Percentiles rank a stretch among this genome's conserved stretches.
Evolutionary conservation across 441 rosid genomes (phyloP).

Genomic region (Syzygium malaccense): DNA sequence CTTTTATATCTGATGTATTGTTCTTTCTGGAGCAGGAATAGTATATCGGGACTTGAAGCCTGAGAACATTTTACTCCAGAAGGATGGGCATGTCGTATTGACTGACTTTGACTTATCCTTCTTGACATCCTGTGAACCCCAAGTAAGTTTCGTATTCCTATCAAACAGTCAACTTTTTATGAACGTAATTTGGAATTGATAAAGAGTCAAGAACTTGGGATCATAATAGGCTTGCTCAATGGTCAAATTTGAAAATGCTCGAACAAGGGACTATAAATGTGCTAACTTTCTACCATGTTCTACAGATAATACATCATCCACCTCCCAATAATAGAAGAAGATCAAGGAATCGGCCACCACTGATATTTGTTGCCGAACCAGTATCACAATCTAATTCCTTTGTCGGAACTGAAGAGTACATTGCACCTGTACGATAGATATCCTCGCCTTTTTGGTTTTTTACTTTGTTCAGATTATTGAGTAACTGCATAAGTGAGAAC

Average conservation of each 20-base stretch:
- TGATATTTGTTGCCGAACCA: constrained; percentile 89
- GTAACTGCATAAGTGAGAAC: background rate
- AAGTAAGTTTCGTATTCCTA: constrained; percentile 30
- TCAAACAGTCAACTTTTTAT: background rate
- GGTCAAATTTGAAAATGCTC: background rate
- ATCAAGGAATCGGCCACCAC: constrained; percentile 67
- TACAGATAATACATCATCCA: constrained; percentile 61
- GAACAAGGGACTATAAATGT: background rate
- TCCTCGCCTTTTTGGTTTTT: background rate
- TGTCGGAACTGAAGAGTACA: constrained; percentile 98
- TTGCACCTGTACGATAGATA: constrained; percentile 74
- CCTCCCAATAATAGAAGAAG: constrained; percentile 42
- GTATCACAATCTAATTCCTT: constrained; percentile 72
- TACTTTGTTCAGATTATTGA: background rate
- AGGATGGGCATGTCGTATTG: constrained; percentile 78
- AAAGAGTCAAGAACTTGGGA: background rate
- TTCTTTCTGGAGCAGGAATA: constrained; percentile 43
- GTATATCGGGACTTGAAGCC: constrained; percentile 94
- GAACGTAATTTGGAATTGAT: background rate
- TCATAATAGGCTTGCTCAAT: background rate
- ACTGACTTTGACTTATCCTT: constrained; percentile 95
- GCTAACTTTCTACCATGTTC: background rate
- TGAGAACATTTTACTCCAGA: constrained; percentile 80
- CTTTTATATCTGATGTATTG: background rate
- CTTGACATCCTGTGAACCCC: constrained; percentile 71